Evolutionary conservation across 2,329 filamentous ascomycete species (phyloP), one percentile per base, ranked within the genome.

Genomic region (Pseudogymnoascus sp.): DNA sequence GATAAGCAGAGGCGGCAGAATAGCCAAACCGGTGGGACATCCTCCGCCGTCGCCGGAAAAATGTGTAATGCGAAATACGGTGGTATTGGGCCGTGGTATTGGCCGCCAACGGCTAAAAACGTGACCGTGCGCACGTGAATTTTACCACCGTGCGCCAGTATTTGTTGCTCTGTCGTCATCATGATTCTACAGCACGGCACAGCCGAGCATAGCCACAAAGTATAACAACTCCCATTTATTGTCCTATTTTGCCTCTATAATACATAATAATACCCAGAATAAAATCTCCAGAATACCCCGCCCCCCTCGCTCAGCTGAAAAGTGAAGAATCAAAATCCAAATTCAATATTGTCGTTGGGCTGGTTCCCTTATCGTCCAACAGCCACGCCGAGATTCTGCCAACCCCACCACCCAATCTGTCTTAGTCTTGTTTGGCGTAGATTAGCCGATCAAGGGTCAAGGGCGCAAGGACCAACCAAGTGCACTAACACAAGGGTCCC

Each of bases 371-470:
- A 33, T 57, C 50, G n/a, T 33, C 50, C 50, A 57, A 57, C 50
- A 57, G 28, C 33, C 59, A 61, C 31, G 50, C 59, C 21, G 10
- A 61, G 38, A 61, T 19, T 9, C 33, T 8, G 4, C 23, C n/a
- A 10, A 44, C 59, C 59, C 59, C 59, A 61, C 59, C 13, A 47
- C 59, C 35, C n/a, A 38, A 38, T 44, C 5, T 11, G 17, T 61
- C 9, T 28, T 61, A 47, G 26, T 17, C 33, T 2, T n/a, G 59
- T 61, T 31, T 47, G 38, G 59, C 31, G 59, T 47, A 26, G 35
- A 61, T 47, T 61, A 57, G 59, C 59, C 33, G 59, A 35, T 19
- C 59, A 47, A 44, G 35, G 35, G 59, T 61, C 38, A 47, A 26
- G 59, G 35, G 38, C 38, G 35, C 38, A 61, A 61, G 26, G 10